Evolutionary conservation across 768 basidiomycete species (phyloP), one percentile per base, ranked within the genome.

Genomic region (Mycena chlorophos): DNA sequence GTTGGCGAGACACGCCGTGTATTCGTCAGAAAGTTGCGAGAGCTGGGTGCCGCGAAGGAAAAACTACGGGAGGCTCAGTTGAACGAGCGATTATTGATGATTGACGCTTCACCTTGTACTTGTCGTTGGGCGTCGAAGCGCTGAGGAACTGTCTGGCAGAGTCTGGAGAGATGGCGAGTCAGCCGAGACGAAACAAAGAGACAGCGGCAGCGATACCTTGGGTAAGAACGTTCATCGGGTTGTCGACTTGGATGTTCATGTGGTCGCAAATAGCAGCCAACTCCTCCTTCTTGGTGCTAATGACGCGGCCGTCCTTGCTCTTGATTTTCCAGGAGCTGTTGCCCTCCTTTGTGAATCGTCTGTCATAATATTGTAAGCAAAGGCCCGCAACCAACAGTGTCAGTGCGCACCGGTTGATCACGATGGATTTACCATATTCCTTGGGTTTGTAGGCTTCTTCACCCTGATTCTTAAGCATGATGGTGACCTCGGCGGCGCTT

Each of bases 171-270:
- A 19, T 27, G 26, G 23, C 20, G 40, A 42, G n/a, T 37, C 10
- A 10, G 8, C 10, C 10, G 40, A 43, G 10, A 23, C 20, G 10
- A 10, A 12, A 10, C 14, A n/a, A 10, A 43, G 20, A 43, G 8
- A 23, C 10, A 43, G 20, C 16, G 8, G 40, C 8, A 19, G 20
- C 22, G 14, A 22, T 5, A 46, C 45, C 45, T 46, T 46, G 45
- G 5, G 45, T 46, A 6, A 46, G 78, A 23, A 99, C 88, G 58
- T 92, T 98, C 85, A 98, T 86, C 1, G 95, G 96, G 65, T 95
- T 95, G 68, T 97, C 94, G 56, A 97, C 91, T 67, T 96, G 94
- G 52, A 99, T 91, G 64, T 94, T 94, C 88, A 97, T 96, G 61
- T 94, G 89, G 67, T 96, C 92, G 64, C 89, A 89, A 48, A 99